Evolutionary conservation across 1,139 yeast species (phyloP).

Genomic region (Blastobotrys niveus): DNA sequence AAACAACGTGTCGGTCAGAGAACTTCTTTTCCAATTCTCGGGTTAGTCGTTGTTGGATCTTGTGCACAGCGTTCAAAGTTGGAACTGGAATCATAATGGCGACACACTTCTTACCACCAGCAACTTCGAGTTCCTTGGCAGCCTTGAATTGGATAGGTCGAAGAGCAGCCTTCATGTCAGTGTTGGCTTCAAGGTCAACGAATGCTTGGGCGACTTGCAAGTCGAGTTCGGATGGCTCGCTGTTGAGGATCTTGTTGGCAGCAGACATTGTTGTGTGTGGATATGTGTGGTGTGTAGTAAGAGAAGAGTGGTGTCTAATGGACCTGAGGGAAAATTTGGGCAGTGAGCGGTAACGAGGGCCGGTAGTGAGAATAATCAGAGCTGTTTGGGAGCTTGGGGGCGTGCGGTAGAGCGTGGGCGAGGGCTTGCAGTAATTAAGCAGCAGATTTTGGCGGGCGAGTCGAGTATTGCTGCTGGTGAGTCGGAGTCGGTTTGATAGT

Average conservation of each 20-base stretch:
- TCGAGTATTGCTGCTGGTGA: too few species aligned
- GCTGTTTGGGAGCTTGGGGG: too few species aligned
- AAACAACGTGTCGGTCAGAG: conserved; percentile 99
- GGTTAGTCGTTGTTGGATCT: conserved; percentile 86
- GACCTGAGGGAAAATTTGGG: neutral
- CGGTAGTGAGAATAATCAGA: neutral
- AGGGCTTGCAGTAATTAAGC: too few species aligned
- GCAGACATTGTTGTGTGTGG: conserved; percentile 63
- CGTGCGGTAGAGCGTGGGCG: too few species aligned
- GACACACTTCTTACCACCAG: conserved; percentile 98
- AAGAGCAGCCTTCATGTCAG: conserved; percentile 96
- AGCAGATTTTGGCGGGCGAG: too few species aligned
- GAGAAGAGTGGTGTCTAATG: neutral
- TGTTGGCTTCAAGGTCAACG: conserved; percentile 90
- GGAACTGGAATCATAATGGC: conserved; percentile 98
- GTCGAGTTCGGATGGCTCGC: conserved; percentile 90
- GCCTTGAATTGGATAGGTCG: conserved; percentile 99
- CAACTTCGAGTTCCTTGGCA: conserved; percentile 94
- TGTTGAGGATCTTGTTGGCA: conserved; percentile 79
- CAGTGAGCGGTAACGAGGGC: neutral
- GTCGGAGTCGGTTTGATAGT: too few species aligned
- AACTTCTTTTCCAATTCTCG: conserved; percentile 99
- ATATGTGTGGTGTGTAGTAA: neutral
- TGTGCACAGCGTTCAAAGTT: conserved; percentile 88
- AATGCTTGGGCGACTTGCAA: conserved; percentile 99